Percentiles rank a stretch among this genome's conserved stretches.
phyloP scores from a whole-genome alignment of 208 protist genomes.

The Wallacemonas sp. region DNA sequence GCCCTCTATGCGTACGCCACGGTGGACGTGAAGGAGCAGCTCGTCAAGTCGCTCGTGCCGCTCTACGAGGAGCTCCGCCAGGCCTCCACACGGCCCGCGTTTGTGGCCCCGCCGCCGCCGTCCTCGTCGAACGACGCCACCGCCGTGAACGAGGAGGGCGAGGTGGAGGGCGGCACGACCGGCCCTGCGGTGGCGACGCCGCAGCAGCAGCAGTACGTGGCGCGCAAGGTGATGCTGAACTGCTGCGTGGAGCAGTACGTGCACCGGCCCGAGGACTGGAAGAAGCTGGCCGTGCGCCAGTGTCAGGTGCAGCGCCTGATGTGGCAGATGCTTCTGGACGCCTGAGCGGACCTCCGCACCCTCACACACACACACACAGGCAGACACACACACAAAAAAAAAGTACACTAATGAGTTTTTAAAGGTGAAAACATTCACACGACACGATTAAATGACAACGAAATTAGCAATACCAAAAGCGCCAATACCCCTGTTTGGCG shows the following conservation, averaged over 20 bases:
- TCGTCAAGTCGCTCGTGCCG: conserved; percentile 71
- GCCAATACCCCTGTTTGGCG: no score
- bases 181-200: conserved; percentile 15
- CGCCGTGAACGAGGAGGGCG: neutral
- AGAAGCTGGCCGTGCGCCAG: conserved; percentile 72
- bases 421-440: no score
- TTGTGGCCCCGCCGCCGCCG: neutral
- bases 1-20: conserved; percentile 66
- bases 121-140: neutral
- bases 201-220: conserved; percentile 50
- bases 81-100: neutral
- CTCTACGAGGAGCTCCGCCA: conserved; percentile 49
- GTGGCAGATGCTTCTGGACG: conserved; percentile 55
- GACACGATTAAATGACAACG: no score
- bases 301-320: conserved; percentile 78
- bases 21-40: conserved; percentile 77
- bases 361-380: conserved; percentile 2
- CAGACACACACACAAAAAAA: neutral
- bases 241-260: conserved; percentile 90
- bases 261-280: conserved; percentile 84
- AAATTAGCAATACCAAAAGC: no score
- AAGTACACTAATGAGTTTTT: neutral
- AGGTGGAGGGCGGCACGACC: conserved; percentile 4
- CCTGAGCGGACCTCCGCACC: no score
- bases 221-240: conserved; percentile 83